phyloP scores from a whole-genome alignment of 257 asterid genomes.

The Galeopsis tetrahit region DNA sequence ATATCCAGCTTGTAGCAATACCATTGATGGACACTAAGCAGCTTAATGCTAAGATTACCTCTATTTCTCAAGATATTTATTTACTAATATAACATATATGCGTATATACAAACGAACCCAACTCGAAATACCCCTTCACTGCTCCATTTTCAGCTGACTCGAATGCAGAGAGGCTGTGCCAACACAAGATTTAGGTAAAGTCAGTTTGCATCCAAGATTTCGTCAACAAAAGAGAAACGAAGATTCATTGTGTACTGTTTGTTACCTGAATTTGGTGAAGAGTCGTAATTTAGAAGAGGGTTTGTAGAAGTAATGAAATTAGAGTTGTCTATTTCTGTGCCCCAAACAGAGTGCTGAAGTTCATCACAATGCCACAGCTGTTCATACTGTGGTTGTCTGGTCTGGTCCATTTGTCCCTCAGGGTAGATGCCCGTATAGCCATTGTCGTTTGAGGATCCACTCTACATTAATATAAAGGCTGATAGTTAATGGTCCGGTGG shows the following conservation, averaged over 20 bases:
- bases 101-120: conserved; percentile 36
- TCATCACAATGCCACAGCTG: conserved; percentile 69
- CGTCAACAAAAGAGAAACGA: background rate
- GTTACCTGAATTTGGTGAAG: conserved; percentile 81
- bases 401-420: conserved; percentile 57
- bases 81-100: conserved; percentile 39
- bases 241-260: background rate
- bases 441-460: conserved; percentile 55
- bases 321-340: conserved; percentile 54
- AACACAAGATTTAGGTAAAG: background rate
- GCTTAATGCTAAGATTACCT: conserved; percentile 31
- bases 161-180: conserved; percentile 55
- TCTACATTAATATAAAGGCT: conserved; percentile 40
- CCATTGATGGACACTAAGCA: conserved; percentile 37
- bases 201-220: conserved; percentile 5
- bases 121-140: conserved; percentile 44
- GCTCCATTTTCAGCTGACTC: conserved; percentile 72
- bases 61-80: conserved; percentile 31
- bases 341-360: conserved; percentile 65
- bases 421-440: conserved; percentile 61
- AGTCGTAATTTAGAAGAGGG: conserved; percentile 62
- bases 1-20: conserved; percentile 32
- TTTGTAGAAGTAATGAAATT: conserved; percentile 65
- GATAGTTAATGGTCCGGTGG: background rate
- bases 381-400: conserved; percentile 60